These are phyloP conservation scores for Hanseniaspora gamundiae DNA, from an alignment of 1,139 yeast genomes.

Conservation along the genomic window DNA sequence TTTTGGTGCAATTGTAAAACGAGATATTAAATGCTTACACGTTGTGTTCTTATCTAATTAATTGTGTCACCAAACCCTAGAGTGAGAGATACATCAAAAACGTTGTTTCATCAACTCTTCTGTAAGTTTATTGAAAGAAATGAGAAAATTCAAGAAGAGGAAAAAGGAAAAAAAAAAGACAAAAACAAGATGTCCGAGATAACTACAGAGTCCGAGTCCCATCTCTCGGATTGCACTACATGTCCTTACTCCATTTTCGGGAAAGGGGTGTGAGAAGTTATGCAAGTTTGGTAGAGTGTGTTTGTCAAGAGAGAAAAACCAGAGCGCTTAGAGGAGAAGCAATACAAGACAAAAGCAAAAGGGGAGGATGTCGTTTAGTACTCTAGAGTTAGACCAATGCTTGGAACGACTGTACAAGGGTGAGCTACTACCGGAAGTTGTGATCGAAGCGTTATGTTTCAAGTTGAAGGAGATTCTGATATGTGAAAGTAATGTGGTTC, in stretches of 20 bases:
- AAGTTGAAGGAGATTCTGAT: slow-evolving; percentile 64
- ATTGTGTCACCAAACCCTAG: too few relatives aligned
- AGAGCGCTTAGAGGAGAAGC: not conserved
- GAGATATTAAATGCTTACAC: too few relatives aligned
- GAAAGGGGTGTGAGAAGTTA: too few relatives aligned
- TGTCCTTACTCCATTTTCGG: not conserved
- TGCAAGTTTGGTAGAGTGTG: too few relatives aligned
- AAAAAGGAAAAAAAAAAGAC: not conserved
- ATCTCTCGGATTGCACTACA: not conserved
- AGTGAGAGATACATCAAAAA: too few relatives aligned
- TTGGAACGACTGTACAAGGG: slow-evolving; percentile 51
- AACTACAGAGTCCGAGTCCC: not conserved
- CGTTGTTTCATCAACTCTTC: too few relatives aligned
- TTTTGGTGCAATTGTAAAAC: too few relatives aligned
- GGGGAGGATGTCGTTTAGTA: slow-evolving; percentile 1
- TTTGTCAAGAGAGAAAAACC: too few relatives aligned
- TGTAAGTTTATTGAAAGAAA: too few relatives aligned
- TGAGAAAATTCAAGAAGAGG: not conserved
- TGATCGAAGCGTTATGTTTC: slow-evolving; percentile 52
- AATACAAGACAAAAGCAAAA: not conserved
- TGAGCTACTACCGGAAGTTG: slow-evolving; percentile 56
- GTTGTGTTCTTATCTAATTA: too few relatives aligned
- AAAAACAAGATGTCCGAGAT: not conserved
- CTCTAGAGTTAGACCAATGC: slow-evolving; percentile 46
- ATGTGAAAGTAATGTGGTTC: slow-evolving; percentile 76